phyloP scores from a whole-genome alignment of 2,329 filamentous ascomycete species.

The Diaporthe batatas region DNA sequence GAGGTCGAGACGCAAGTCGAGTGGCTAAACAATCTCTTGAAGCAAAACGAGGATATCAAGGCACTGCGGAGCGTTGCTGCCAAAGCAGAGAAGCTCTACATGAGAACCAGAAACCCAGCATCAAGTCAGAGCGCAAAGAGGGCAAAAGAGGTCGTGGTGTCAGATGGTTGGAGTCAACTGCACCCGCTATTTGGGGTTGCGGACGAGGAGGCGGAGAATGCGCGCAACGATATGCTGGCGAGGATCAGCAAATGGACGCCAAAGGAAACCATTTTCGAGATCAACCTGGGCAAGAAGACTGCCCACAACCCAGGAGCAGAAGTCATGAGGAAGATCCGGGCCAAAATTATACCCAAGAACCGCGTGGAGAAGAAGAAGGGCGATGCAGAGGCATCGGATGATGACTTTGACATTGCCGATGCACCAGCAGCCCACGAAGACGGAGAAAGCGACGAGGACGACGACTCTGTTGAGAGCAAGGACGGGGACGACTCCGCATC shows the following conservation, averaged over 20 bases:
- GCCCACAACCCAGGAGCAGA: slow-evolving; percentile 76
- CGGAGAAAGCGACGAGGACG: slow-evolving; percentile 46
- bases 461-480: slow-evolving; percentile 55
- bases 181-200: slow-evolving; percentile 85
- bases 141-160: slow-evolving; percentile 80
- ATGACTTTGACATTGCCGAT: slow-evolving; percentile 49
- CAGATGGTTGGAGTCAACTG: slow-evolving; percentile 78
- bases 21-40: slow-evolving; percentile 83
- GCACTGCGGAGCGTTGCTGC: slow-evolving; percentile 78
- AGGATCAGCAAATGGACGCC: slow-evolving; percentile 91
- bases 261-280: slow-evolving; percentile 95
- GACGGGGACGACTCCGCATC: slow-evolving; percentile 57
- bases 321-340: slow-evolving; percentile 79
- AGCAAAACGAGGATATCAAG: slow-evolving; percentile 80
- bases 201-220: slow-evolving; percentile 74
- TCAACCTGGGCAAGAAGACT: slow-evolving; percentile 79
- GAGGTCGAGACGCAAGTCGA: slow-evolving; percentile 82
- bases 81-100: slow-evolving; percentile 94
- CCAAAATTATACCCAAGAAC: slow-evolving; percentile 74
- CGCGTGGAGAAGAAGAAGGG: slow-evolving; percentile 56
- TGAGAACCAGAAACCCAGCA: slow-evolving; percentile 89
- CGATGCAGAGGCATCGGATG: slow-evolving; percentile 52
- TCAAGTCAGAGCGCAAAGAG: slow-evolving; percentile 92
- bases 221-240: slow-evolving; percentile 88
- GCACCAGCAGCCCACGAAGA: slow-evolving; percentile 47